phyloP scores from a whole-genome alignment of 2,329 filamentous ascomycete species.

The Pezizomycotina sp. region DNA sequence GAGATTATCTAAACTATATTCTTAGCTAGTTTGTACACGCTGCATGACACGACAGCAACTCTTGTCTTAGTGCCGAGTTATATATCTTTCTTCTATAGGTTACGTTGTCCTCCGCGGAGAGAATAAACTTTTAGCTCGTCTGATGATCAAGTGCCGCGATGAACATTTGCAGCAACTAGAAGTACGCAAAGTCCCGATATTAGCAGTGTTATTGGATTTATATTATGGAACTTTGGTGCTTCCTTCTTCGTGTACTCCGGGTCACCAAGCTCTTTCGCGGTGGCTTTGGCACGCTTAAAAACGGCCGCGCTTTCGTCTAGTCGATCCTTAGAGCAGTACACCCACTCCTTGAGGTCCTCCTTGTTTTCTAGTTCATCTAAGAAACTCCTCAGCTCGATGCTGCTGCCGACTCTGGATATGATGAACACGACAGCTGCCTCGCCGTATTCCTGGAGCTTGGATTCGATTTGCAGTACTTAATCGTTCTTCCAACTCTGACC shows the following conservation, averaged over 20 bases:
- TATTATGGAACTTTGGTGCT: not conserved
- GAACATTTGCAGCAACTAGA: slow-evolving; percentile 7
- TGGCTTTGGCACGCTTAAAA: slow-evolving; percentile 3
- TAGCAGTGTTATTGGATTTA: not conserved
- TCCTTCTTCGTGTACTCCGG: slow-evolving; percentile 8
- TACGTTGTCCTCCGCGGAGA: too few relatives aligned
- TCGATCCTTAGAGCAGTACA: slow-evolving; percentile 8
- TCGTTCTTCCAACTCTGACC: slow-evolving; percentile 1
- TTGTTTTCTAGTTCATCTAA: slow-evolving; percentile 1
- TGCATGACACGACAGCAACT: too few relatives aligned
- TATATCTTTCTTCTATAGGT: too few relatives aligned
- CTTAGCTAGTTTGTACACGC: too few relatives aligned
- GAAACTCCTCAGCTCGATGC: not conserved
- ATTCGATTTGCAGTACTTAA: slow-evolving; percentile 3
- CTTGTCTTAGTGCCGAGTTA: too few relatives aligned
- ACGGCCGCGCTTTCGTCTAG: slow-evolving; percentile 7
- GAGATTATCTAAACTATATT: too few relatives aligned
- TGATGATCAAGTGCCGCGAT: slow-evolving; percentile 2
- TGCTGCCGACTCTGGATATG: slow-evolving; percentile 7
- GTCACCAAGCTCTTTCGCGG: slow-evolving; percentile 4
- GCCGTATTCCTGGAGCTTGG: slow-evolving; percentile 5
- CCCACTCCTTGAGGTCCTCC: slow-evolving; percentile 8
- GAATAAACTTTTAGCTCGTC: not conserved
- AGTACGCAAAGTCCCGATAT: not conserved
- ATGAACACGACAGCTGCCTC: slow-evolving; percentile 10